A percentile compares a stretch with the other conserved stretches of the same genome.
phyloP scores from a whole-genome alignment of 345 rosid species.

The Erysimum cheiranthoides region DNA sequence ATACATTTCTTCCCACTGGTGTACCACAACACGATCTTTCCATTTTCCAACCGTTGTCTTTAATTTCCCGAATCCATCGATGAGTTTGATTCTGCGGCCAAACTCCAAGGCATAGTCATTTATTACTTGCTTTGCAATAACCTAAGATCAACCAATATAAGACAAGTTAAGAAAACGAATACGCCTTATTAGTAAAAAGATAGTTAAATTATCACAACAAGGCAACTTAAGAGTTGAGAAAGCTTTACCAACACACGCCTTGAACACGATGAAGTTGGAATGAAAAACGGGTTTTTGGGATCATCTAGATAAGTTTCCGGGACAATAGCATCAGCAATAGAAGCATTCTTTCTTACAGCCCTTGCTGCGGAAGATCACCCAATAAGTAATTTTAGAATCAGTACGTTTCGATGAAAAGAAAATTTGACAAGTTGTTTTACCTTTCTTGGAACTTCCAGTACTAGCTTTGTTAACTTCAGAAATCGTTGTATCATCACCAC shows the following conservation, averaged over 20 bases:
- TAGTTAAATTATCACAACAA: background rate
- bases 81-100: constrained; percentile 1
- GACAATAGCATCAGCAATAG: background rate
- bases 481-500: background rate
- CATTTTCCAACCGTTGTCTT: background rate
- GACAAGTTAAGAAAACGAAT: background rate
- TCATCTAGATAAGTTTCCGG: constrained; percentile 17
- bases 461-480: constrained; percentile 29
- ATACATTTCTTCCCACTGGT: constrained; percentile 25
- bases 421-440: background rate
- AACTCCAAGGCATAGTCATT: constrained; percentile 19
- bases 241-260: constrained; percentile 30
- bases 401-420: background rate
- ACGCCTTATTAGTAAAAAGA: too few species aligned
- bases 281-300: constrained; percentile 29
- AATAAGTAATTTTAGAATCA: background rate
- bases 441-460: constrained; percentile 12
- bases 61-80: constrained; percentile 19
- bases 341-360: background rate
- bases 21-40: constrained; percentile 31
- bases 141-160: constrained; percentile 17
- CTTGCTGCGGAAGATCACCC: constrained; percentile 4
- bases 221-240: background rate
- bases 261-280: constrained; percentile 18
- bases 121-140: constrained; percentile 12